Evolutionary conservation across 495 filamentous ascomycete species (phyloP).

Genomic region (Tuber magnatum): DNA sequence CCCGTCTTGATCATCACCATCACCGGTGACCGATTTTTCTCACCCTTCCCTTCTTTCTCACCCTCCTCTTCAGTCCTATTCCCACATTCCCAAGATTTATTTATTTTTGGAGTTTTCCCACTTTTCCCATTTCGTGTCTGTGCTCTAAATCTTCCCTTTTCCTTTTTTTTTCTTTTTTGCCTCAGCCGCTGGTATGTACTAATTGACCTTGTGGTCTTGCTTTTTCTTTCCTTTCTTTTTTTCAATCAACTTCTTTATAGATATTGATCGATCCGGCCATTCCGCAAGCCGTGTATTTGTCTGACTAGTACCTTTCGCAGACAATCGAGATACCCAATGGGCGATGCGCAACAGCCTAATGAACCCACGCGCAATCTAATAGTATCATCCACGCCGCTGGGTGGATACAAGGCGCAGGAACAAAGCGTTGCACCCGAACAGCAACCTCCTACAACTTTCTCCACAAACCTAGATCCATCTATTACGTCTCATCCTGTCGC

Average conservation of each 20-base stretch:
- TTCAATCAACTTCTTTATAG: slow-evolving; percentile 4
- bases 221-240: not conserved
- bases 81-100: slow-evolving; percentile 9
- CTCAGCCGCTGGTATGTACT: slow-evolving; percentile 15
- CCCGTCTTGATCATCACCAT: not conserved
- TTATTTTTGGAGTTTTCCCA: not conserved
- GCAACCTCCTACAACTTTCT: slow-evolving; percentile 11
- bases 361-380: slow-evolving; percentile 31
- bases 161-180: not conserved
- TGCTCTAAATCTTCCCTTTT: slow-evolving; percentile 6
- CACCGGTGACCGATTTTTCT: not conserved
- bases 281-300: slow-evolving; percentile 3
- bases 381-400: slow-evolving; percentile 29
- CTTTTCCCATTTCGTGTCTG: not conserved
- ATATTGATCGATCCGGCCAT: not conserved
- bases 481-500: slow-evolving; percentile 9
- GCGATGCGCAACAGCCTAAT: slow-evolving; percentile 28
- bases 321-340: slow-evolving; percentile 30
- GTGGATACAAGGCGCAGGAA: slow-evolving; percentile 26
- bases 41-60: not conserved
- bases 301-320: slow-evolving; percentile 13
- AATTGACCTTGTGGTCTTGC: not conserved
- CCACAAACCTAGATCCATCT: slow-evolving; percentile 9
- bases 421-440: slow-evolving; percentile 19
- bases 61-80: not conserved